These are phyloP conservation scores for Lepidium africanum DNA, from an alignment of 345 rosid genomes.

Conservation along the genomic window DNA sequence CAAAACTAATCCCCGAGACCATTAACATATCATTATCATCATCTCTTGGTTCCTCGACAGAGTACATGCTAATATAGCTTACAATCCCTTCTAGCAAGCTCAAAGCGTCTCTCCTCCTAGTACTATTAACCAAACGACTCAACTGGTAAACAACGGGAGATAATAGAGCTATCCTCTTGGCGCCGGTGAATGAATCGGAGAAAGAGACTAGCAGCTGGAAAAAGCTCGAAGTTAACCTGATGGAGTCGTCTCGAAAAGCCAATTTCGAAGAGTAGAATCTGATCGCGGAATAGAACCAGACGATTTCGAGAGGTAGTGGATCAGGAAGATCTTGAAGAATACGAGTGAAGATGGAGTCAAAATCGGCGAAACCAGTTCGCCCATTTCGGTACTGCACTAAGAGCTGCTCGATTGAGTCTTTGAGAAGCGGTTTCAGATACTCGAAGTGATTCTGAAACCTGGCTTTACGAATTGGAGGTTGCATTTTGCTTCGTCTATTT, in stretches of 20 bases:
- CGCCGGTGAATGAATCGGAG: slow-evolving; percentile 36
- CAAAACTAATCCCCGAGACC: slow-evolving; percentile 37
- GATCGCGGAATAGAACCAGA: slow-evolving; percentile 69
- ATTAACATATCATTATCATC: slow-evolving; percentile 30
- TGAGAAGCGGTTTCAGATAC: slow-evolving; percentile 37
- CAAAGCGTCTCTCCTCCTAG: slow-evolving; percentile 36
- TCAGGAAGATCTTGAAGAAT: slow-evolving; percentile 38
- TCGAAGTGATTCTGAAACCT: slow-evolving; percentile 12
- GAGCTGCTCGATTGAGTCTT: slow-evolving; percentile 58
- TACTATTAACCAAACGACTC: slow-evolving; percentile 14
- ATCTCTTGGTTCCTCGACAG: slow-evolving; percentile 1
- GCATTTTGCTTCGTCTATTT: slow-evolving; percentile 15
- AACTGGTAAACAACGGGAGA: slow-evolving; percentile 59
- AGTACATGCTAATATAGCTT: slow-evolving; percentile 41
- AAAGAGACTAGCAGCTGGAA: slow-evolving; percentile 57
- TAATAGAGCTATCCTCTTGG: slow-evolving; percentile 40
- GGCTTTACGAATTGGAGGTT: slow-evolving; percentile 4
- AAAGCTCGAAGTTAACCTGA: slow-evolving; percentile 29
- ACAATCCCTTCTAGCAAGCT: slow-evolving; percentile 46
- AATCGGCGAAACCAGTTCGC: slow-evolving; percentile 50
- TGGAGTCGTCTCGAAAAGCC: slow-evolving; percentile 14
- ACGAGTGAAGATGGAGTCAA: slow-evolving; percentile 57
- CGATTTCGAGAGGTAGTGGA: slow-evolving; percentile 60
- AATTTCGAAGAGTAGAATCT: slow-evolving; percentile 37
- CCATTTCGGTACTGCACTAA: slow-evolving; percentile 39